Evolutionary conservation across 805 yeast species (phyloP).

Genomic region (Saccharomyces cerevisiae): DNA sequence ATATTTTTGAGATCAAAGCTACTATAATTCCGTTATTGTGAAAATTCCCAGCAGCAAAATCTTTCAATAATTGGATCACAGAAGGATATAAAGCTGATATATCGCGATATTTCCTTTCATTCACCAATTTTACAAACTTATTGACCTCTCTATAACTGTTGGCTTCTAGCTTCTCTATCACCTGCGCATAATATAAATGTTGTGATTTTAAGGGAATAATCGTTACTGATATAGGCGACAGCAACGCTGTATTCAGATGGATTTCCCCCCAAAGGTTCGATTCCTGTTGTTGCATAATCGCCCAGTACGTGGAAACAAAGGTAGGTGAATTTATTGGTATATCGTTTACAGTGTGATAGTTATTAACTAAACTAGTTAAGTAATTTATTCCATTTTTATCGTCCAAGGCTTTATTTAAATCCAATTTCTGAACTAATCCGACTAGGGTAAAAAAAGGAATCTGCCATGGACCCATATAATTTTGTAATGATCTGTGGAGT

Average conservation of each 20-base stretch:
- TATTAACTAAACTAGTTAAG: constrained; percentile 1
- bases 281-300: constrained; percentile 40
- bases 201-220: constrained; percentile 36
- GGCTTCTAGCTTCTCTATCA: constrained; percentile 24
- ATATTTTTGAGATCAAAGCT: constrained; percentile 39
- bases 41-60: constrained; percentile 47
- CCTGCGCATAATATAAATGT: constrained; percentile 29
- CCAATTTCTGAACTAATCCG: constrained; percentile 29
- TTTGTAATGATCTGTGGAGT: constrained; percentile 40
- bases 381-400: constrained; percentile 1
- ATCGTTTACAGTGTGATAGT: not conserved
- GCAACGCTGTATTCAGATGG: constrained; percentile 25
- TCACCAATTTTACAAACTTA: constrained; percentile 19
- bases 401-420: constrained; percentile 21
- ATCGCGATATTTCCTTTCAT: constrained; percentile 7
- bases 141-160: constrained; percentile 15
- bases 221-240: constrained; percentile 38
- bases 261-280: constrained; percentile 38
- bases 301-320: constrained; percentile 40
- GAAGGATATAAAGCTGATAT: constrained; percentile 24
- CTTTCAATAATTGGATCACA: constrained; percentile 40
- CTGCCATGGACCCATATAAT: constrained; percentile 33
- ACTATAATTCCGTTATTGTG: constrained; percentile 39
- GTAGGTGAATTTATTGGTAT: not conserved
- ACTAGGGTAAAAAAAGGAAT: constrained; percentile 34